These are phyloP conservation scores for Trichoderma sp. DNA, from an alignment of 2,329 filamentous ascomycete genomes.

Conservation along the genomic window DNA sequence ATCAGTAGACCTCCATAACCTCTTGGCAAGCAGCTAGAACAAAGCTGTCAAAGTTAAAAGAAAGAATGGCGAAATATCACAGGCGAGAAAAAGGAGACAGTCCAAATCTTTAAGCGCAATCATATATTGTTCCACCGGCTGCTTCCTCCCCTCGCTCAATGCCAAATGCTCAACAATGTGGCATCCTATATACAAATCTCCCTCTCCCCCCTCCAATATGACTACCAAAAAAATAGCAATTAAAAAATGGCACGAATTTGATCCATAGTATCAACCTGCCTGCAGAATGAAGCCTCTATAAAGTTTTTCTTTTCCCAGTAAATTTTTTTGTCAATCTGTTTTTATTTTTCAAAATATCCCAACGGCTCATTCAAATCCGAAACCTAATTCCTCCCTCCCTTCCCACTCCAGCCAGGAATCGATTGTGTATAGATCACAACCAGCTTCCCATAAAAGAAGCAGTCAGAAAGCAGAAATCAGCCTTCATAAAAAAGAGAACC, in stretches of 20 bases:
- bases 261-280: constrained; percentile 6
- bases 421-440: neutral
- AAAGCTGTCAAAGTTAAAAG: neutral
- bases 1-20: neutral
- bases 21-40: neutral
- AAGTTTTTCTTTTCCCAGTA: neutral
- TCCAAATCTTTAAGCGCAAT: neutral
- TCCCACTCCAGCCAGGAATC: neutral
- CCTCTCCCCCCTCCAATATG: neutral
- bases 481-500: neutral
- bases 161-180: neutral
- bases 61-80: neutral
- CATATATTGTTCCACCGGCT: neutral
- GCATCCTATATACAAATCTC: constrained; percentile 6
- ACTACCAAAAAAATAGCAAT: neutral
- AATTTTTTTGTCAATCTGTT: neutral
- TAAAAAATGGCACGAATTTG: neutral
- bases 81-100: neutral
- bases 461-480: neutral
- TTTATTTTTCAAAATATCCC: neutral
- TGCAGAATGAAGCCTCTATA: constrained; percentile 13
- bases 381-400: neutral
- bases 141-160: neutral
- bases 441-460: neutral
- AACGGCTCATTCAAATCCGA: neutral